These are phyloP conservation scores for Nakataea oryzae DNA, from an alignment of 2,329 filamentous ascomycete species.

Conservation along the genomic window DNA sequence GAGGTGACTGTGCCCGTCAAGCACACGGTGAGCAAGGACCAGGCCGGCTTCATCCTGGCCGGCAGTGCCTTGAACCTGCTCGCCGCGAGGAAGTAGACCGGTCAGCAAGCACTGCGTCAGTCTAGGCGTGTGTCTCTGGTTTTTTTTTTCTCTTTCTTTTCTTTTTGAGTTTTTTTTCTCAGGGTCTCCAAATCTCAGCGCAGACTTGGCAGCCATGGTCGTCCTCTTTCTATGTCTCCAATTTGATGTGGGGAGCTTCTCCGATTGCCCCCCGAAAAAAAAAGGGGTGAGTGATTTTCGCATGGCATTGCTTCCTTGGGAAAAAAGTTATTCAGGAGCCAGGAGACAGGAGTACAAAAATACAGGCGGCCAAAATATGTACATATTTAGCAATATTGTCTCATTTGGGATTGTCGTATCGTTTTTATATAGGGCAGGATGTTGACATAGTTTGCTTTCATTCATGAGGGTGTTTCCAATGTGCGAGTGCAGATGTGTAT, in stretches of 20 bases:
- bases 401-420: background rate
- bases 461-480: background rate
- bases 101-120: background rate
- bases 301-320: background rate
- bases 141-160: background rate
- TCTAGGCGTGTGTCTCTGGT: background rate
- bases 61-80: constrained; percentile 89
- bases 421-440: background rate
- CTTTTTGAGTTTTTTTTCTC: background rate
- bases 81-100: constrained; percentile 40
- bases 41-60: constrained; percentile 84
- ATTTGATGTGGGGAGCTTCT: background rate
- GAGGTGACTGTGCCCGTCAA: constrained; percentile 64
- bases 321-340: too few species aligned
- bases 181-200: too few species aligned
- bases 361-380: background rate
- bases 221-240: too few species aligned
- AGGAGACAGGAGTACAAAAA: background rate
- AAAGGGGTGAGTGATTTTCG: background rate
- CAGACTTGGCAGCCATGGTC: background rate
- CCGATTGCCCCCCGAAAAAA: background rate
- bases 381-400: background rate
- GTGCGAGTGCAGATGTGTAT: too few species aligned
- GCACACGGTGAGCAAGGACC: constrained; percentile 81
- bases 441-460: background rate